These are phyloP conservation scores for Rossbeevera mucosa DNA, from an alignment of 768 basidiomycete species.

Conservation along the genomic window DNA sequence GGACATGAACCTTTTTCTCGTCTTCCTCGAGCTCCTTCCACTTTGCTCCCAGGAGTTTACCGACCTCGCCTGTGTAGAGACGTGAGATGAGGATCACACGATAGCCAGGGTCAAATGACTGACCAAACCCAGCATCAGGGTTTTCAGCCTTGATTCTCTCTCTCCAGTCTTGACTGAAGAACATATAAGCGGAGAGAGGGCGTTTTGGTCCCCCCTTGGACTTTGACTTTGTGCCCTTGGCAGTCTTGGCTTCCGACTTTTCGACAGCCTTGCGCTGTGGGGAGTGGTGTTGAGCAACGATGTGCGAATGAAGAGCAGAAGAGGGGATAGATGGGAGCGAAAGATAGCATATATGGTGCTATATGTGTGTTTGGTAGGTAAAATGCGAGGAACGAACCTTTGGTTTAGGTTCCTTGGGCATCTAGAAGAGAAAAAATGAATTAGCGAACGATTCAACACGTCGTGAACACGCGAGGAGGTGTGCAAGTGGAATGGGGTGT, in stretches of 20 bases:
- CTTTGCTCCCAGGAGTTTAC: slow-evolving; percentile 91
- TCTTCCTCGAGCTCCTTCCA: slow-evolving; percentile 94
- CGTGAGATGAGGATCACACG: slow-evolving; percentile 3
- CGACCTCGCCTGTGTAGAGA: slow-evolving; percentile 67
- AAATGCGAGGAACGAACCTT: slow-evolving; percentile 45
- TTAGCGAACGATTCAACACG: slow-evolving; percentile 40
- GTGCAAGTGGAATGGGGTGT: slow-evolving; percentile 28
- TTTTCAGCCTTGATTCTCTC: slow-evolving; percentile 95
- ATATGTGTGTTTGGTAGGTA: slow-evolving; percentile 1
- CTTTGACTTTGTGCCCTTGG: slow-evolving; percentile 73
- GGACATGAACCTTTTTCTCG: slow-evolving; percentile 77
- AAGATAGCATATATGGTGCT: slow-evolving; percentile 18
- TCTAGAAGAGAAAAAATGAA: slow-evolving; percentile 40
- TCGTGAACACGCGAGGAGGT: slow-evolving; percentile 29
- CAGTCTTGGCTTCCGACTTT: slow-evolving; percentile 49
- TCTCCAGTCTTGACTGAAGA: slow-evolving; percentile 95
- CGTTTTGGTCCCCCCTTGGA: slow-evolving; percentile 70
- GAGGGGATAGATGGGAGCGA: slow-evolving; percentile 5
- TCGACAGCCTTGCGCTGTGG: slow-evolving; percentile 70
- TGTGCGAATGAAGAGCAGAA: not conserved
- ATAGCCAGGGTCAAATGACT: slow-evolving; percentile 21
- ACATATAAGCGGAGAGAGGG: slow-evolving; percentile 96
- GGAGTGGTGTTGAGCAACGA: slow-evolving; percentile 14
- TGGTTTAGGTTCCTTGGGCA: slow-evolving; percentile 77
- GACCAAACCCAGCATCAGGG: slow-evolving; percentile 91